A percentile compares a stretch with the other conserved stretches of the same genome.
These are phyloP conservation scores for Sarocladiaceae sp. DNA, from an alignment of 2,329 filamentous ascomycete genomes.

Conservation along the genomic window DNA sequence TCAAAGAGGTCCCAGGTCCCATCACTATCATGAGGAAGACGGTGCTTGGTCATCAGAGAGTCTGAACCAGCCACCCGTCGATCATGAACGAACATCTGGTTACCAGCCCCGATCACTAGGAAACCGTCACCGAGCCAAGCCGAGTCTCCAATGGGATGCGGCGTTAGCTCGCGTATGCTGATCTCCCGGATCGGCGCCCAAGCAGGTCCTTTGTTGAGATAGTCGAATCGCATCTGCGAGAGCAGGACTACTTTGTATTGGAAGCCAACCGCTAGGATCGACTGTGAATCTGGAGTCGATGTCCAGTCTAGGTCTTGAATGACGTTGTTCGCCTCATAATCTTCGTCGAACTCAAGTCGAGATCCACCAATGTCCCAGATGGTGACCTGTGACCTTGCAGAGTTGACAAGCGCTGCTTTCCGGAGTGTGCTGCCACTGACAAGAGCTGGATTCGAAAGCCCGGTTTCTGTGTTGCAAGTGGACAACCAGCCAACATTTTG, in stretches of 20 bases:
- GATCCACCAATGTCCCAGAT: conserved; percentile 87
- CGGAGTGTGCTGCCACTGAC: conserved; percentile 82
- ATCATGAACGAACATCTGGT: conserved; percentile 82
- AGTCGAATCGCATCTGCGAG: conserved; percentile 85
- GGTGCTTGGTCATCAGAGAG: conserved; percentile 47
- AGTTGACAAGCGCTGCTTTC: conserved; percentile 78
- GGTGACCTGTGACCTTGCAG: conserved; percentile 65
- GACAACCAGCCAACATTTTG: conserved; percentile 70
- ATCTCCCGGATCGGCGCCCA: conserved; percentile 85
- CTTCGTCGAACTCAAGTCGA: conserved; percentile 73
- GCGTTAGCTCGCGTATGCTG: conserved; percentile 71
- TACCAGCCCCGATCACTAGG: conserved; percentile 81
- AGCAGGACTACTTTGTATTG: conserved; percentile 77
- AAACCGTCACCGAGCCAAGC: conserved; percentile 84
- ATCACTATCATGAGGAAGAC: conserved; percentile 40
- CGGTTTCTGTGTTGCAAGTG: conserved; percentile 76
- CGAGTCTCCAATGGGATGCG: conserved; percentile 87
- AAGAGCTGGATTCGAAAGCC: conserved; percentile 63
- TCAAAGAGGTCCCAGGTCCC: conserved; percentile 68
- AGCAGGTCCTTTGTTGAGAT: conserved; percentile 79
- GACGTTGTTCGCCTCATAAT: conserved; percentile 64
- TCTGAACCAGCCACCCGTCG: conserved; percentile 62
- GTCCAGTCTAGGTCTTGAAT: conserved; percentile 93
- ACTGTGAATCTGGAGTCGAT: conserved; percentile 81
- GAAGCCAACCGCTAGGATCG: conserved; percentile 87